Evolutionary conservation across 2,329 filamentous ascomycete species (phyloP).

Genomic region (Alternaria panax): DNA sequence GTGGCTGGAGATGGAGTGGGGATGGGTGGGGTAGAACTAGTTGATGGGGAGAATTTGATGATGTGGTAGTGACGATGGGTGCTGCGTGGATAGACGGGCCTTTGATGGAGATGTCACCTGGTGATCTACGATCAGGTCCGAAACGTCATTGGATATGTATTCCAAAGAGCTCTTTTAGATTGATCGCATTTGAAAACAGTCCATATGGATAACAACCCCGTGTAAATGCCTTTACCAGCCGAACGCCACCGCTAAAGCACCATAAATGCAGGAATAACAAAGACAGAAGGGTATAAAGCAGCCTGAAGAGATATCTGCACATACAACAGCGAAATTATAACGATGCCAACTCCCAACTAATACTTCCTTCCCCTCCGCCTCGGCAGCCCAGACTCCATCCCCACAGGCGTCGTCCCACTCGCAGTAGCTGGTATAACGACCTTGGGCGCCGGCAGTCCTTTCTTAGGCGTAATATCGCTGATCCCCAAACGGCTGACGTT

Average conservation of each 20-base stretch:
- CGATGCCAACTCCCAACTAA: background rate
- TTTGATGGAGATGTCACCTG: background rate
- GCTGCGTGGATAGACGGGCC: background rate
- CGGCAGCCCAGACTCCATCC: constrained; percentile 40
- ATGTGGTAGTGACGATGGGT: background rate
- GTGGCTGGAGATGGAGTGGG: background rate
- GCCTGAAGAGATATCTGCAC: background rate
- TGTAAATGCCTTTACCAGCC: background rate
- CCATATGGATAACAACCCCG: background rate
- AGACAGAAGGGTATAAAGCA: background rate
- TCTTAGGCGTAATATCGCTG: constrained; percentile 37
- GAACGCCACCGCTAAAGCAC: constrained; percentile 4
- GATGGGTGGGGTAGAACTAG: background rate
- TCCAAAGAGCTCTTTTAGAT: background rate
- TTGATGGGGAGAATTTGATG: background rate
- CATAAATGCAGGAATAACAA: background rate
- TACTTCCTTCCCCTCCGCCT: constrained; percentile 37
- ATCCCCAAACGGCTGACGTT: constrained; percentile 29
- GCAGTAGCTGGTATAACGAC: constrained; percentile 25
- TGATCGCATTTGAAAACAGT: background rate
- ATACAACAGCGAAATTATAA: background rate
- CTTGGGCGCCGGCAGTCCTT: constrained; percentile 37
- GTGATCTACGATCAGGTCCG: background rate
- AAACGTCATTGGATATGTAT: background rate
- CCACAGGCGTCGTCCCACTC: background rate